phyloP scores from a whole-genome alignment of 371 early-diverging fungal species.

The Actinomortierella wolfii region DNA sequence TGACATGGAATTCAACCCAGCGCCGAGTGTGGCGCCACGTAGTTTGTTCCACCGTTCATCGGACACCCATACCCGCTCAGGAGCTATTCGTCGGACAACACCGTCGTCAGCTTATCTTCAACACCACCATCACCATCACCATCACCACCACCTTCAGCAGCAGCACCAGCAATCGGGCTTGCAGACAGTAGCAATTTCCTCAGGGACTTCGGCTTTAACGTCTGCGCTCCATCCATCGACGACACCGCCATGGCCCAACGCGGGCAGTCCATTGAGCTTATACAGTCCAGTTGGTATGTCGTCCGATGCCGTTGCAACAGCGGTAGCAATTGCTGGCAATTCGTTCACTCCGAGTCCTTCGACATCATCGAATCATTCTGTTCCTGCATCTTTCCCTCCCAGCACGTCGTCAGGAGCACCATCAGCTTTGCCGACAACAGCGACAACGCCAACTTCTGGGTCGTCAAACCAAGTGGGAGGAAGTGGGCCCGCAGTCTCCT shows the following conservation, averaged over 20 bases:
- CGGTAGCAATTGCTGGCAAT: conserved; percentile 7
- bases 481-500: no score
- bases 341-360: no score
- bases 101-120: not conserved
- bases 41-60: conserved; percentile 23
- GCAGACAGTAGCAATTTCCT: not conserved
- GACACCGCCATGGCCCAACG: conserved; percentile 21
- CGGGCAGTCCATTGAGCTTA: conserved; percentile 13
- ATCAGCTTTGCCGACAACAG: no score
- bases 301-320: conserved; percentile 23
- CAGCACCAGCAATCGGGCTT: not conserved
- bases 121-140: not conserved
- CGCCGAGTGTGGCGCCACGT: conserved; percentile 5
- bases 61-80: conserved; percentile 4
- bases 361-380: no score
- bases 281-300: conserved; percentile 17
- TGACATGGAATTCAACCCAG: conserved; percentile 7
- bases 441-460: no score
- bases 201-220: no score
- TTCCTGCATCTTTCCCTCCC: no score
- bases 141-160: not conserved
- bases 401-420: no score
- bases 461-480: no score
- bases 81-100: not conserved
- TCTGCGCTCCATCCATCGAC: not conserved